Conservation (phyloP, 2,329 filamentous ascomycete genomes). For the Xylaria sp. region DNA sequence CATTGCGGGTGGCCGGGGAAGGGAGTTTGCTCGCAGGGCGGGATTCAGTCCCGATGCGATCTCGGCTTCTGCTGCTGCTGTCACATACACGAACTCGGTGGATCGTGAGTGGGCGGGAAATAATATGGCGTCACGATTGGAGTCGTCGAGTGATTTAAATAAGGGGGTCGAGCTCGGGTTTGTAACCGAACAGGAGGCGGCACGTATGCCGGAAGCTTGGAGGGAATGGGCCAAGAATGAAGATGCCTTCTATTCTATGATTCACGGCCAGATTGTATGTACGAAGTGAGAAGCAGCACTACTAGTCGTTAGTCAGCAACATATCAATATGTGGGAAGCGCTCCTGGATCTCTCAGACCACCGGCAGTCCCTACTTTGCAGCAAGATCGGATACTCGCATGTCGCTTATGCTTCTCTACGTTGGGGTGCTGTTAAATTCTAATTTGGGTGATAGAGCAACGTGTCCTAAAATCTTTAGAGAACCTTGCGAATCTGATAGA, state of each 20-base stretch:
- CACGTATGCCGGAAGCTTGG: constrained; percentile 21
- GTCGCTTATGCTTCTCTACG: background rate
- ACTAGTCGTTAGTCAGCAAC: background rate
- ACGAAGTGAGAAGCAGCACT: constrained; percentile 6
- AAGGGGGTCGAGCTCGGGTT: constrained; percentile 23
- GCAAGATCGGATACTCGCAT: background rate
- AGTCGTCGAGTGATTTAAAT: background rate
- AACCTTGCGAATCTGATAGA: background rate
- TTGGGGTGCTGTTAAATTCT: background rate
- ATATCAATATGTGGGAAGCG: background rate
- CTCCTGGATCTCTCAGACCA: background rate
- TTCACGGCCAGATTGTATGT: constrained; percentile 28
- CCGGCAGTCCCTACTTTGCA: background rate
- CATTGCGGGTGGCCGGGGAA: constrained; percentile 16
- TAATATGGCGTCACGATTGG: constrained; percentile 18
- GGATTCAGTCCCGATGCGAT: constrained; percentile 22
- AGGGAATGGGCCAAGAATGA: constrained; percentile 18
- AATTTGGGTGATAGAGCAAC: background rate
- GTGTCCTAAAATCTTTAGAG: background rate
- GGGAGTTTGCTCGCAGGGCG: constrained; percentile 26
- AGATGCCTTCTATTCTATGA: constrained; percentile 20
- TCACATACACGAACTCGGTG: constrained; percentile 3
- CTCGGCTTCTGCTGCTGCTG: constrained; percentile 16
- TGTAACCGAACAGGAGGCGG: constrained; percentile 14
- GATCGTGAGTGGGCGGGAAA: constrained; percentile 22